Evolutionary conservation across 2,329 filamentous ascomycete genomes (phyloP), one percentile per base, ranked within the genome.

Genomic region (Claviceps quebecensis): DNA sequence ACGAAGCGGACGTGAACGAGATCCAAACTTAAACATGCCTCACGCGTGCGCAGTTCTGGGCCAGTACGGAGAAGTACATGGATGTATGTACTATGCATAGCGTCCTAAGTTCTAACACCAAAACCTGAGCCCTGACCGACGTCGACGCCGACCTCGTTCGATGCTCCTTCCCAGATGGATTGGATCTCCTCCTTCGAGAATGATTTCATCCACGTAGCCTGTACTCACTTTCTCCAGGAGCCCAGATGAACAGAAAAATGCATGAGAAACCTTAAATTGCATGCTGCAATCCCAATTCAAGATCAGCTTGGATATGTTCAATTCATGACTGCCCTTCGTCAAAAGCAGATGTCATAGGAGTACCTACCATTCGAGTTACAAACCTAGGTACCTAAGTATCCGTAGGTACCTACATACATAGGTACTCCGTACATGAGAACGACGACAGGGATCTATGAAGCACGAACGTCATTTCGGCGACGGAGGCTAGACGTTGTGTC

Each of bases 21-120:
- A 48, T 50, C 39, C 47, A 54, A 45, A 47, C 37, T 54, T 50
- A 37, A 52, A 48, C 44, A 50, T 52, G 53, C 50, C 11, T 34
- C 29, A 34, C 29, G 29, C 29, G 9, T 34, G 29, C 29, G 9
- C 29, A 34, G 9, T 34, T 34, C 29, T 34, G 8, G 29, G 29
- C 29, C 29, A 34, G 50, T 48, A 40, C 19, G 19, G 19, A 19
- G 19, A 19, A 19, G 23, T 26, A 26, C 23, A 26, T 26, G 23
- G 2, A 19, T 50, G 47, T 50, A 45, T 29, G 34, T 26, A 29
- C 17, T 19, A 19, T 19, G 19, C 19, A 19, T 38, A 37, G 4
- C 17, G 13, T 40, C 26, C 16, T 19, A 39, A 41, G 22, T 17
- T 41, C 29, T 46, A 39, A n/a, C 3, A 46, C 23, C 19, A 38